A percentile compares a stretch with the other conserved stretches of the same genome.
phyloP scores from a whole-genome alignment of 2,329 filamentous ascomycete species.

The Xylariaceae sp. region DNA sequence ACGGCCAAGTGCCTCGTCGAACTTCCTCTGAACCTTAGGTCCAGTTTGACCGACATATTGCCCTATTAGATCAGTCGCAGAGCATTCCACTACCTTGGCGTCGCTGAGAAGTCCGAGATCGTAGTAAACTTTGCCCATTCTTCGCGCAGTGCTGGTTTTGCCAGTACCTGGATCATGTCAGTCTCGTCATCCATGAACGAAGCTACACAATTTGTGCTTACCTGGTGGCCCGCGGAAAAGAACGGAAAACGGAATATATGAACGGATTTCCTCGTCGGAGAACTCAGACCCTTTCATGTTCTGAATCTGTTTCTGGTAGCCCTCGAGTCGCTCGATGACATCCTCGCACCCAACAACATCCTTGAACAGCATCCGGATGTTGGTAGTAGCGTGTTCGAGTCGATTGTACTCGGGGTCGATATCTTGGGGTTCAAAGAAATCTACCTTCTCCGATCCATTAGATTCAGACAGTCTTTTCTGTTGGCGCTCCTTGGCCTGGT shows the following conservation, averaged over 20 bases:
- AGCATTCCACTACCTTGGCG: slow-evolving; percentile 61
- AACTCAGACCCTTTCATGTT: slow-evolving; percentile 40
- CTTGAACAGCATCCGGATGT: slow-evolving; percentile 31
- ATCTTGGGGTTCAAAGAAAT: slow-evolving; percentile 35
- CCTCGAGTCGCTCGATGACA: slow-evolving; percentile 16
- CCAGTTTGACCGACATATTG: slow-evolving; percentile 52
- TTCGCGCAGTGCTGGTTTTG: slow-evolving; percentile 62
- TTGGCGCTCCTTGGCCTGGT: slow-evolving; percentile 48
- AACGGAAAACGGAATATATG: slow-evolving; percentile 49
- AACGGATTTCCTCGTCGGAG: slow-evolving; percentile 41
- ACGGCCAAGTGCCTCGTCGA: slow-evolving; percentile 8
- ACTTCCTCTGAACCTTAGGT: slow-evolving; percentile 11
- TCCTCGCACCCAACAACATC: slow-evolving; percentile 40
- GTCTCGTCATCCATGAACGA: not conserved
- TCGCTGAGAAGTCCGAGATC: slow-evolving; percentile 63
- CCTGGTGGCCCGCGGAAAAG: slow-evolving; percentile 55
- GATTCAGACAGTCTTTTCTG: slow-evolving; percentile 37
- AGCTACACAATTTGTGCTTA: not conserved
- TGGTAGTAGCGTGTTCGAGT: slow-evolving; percentile 36
- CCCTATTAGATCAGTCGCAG: slow-evolving; percentile 63
- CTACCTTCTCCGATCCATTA: slow-evolving; percentile 20
- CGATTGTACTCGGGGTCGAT: slow-evolving; percentile 51
- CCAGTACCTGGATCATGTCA: slow-evolving; percentile 40
- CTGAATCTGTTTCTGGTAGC: slow-evolving; percentile 42
- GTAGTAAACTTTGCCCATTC: slow-evolving; percentile 71